Conservation (phyloP, 768 basidiomycete species). For the Hygrophoropsis aurantiaca region DNA sequence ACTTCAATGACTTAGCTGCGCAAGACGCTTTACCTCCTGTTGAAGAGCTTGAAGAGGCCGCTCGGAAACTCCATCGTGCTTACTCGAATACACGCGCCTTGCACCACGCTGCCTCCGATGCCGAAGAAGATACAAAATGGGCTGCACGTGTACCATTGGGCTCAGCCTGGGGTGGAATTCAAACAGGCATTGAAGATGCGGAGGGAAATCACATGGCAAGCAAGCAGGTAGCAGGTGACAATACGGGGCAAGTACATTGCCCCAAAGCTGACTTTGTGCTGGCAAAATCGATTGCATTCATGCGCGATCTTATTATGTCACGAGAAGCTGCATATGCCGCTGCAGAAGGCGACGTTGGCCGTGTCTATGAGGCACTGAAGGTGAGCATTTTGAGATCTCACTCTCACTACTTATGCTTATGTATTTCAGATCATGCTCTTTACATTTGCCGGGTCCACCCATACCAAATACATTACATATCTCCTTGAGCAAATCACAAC, state of each 20-base stretch:
- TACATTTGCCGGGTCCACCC: constrained; percentile 33
- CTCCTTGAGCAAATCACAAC: constrained; percentile 29
- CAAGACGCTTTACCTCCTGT: not conserved
- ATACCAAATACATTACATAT: constrained; percentile 32
- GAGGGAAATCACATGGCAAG: not conserved
- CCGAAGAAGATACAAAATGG: not conserved
- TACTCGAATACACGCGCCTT: not conserved
- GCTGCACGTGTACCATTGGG: not conserved
- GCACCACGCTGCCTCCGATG: not conserved
- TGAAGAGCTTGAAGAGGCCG: constrained; percentile 2
- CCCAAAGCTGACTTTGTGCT: constrained; percentile 15
- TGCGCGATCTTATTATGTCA: constrained; percentile 8
- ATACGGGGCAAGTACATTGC: not conserved
- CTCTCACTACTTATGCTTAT: not conserved
- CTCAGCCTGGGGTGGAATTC: no score
- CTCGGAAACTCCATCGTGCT: not conserved
- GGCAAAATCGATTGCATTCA: constrained; percentile 14
- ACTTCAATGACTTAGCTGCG: not conserved
- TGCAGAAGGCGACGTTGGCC: constrained; percentile 33
- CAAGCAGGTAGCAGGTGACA: not conserved
- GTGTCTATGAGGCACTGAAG: constrained; percentile 33
- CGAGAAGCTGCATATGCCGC: constrained; percentile 26
- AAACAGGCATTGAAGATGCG: not conserved
- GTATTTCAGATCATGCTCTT: constrained; percentile 24
- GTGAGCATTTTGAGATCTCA: constrained; percentile 7